A percentile compares a stretch with the other conserved stretches of the same genome.
Evolutionary conservation across 345 rosid genomes (phyloP).

Genomic region (Turritis glabra): DNA sequence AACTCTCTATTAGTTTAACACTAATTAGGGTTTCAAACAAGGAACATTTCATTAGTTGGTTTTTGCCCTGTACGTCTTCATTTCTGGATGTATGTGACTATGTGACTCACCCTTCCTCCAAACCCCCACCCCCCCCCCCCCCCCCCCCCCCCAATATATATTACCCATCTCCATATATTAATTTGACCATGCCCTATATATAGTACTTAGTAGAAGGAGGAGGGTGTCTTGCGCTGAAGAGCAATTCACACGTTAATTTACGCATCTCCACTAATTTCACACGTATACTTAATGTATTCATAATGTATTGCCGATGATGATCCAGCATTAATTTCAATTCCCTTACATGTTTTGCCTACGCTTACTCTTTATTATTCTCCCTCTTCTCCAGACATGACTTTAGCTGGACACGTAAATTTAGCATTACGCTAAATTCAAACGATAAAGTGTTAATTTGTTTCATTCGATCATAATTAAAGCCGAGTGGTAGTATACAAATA

Average conservation of each 20-base stretch:
- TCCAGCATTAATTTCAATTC: background rate
- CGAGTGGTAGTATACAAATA: background rate
- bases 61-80: background rate
- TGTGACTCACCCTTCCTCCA: background rate
- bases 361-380: background rate
- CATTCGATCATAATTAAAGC: background rate
- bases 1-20: background rate
- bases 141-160: no score
- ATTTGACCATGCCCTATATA: background rate
- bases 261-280: background rate
- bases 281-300: background rate
- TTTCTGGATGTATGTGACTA: background rate
- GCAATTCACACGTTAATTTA: background rate
- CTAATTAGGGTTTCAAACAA: conserved; percentile 21
- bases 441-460: background rate
- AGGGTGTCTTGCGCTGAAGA: background rate
- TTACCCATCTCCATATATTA: background rate
- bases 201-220: background rate
- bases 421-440: background rate
- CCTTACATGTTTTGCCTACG: background rate
- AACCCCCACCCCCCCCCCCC: no score
- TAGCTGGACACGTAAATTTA: background rate
- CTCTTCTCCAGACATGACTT: conserved; percentile 1
- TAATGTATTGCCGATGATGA: conserved; percentile 14
- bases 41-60: conserved; percentile 6